Base-by-base conservation (phyloP, 768 basidiomycete species). In the Lyophyllum atratum region DNA sequence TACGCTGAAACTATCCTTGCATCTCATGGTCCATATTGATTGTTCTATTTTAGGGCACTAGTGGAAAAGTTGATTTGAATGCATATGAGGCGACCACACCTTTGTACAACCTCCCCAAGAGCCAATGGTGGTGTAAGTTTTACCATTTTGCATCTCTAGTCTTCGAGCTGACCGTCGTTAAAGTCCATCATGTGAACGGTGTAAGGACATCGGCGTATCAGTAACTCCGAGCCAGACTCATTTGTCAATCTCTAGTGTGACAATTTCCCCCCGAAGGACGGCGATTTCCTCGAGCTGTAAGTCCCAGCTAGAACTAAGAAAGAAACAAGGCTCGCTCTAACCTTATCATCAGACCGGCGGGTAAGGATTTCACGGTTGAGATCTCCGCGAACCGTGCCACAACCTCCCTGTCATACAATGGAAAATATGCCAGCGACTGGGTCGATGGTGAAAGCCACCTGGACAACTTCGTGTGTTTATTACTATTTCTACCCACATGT, bases 361-460 rank as follows among this genome's bases (percentile, higher is more conserved):
- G 81, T 33, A 69, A 72, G 39, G 67, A 70, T 37, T 82, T 83
- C 64, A 74, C 72, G 1, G 75, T 82, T 19, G 81, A 83, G 63
- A 72, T 83, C 25, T 76, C 78, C 4, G 70, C 74, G 8, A 83
- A 84, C 65, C 76, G 78, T 12, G 83, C 74, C 28, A 69, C 75
- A 59, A 84, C 82, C 21, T 62, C 73, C 5, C 68, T 80, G 11
- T 77, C 80, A 0, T 80, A 76, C 63, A 59, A 68, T 50, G 79
- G 80, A 10, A 42, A 65, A 26, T 70, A 72, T 54, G 58, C 70
- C 0, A 69, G 72, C 21, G 75, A 72, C 11, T 83, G 80, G 80
- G 76, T 78, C 8, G 80, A 82, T 65, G 81, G 81, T 33, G 43
- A 62, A 7, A 60, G 43, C 3, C 75, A 83, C 56, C 75, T 78